Evolutionary conservation across 78 protist genomes (phyloP), one percentile per base, ranked within the genome.

Genomic region (Tieghemostelium lacteum): DNA sequence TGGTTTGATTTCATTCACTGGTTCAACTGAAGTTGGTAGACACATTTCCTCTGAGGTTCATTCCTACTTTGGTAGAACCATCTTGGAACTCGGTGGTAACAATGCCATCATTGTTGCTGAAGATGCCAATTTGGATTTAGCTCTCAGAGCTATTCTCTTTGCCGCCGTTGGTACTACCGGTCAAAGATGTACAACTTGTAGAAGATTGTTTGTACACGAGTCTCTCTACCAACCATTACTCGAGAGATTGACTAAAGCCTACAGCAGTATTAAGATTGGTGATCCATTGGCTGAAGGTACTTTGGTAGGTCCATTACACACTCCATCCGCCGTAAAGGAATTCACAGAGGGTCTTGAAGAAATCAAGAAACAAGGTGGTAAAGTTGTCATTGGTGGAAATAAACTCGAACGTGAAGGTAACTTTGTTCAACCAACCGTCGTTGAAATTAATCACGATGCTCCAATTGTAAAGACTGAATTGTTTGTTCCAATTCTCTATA

Each of bases 81-180:
- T 97, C 12, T 77, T 97, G 14, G 98, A 97, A 66, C 75, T 96
- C 17, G 98, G 98, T 34, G 98, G 98, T 60, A 97, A 97, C 94
- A 96, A 96, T 77, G 98, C 98, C 73, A 28, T 96, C 71, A 42
- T 97, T 28, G 96, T 96, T 42, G 91, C 93, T 54, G 95, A 93
- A 39, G 97, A 96, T 49, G 97, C 98, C 55, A 62, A 97, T 73
- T 7, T 97, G 26, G 96, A 96, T 16, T 61, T 97, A 54, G 97
- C 75, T 19, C 49, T 97, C 19, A 80, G 93, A 16, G 74, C 97
- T 20, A 42, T 75, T 6, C 63, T 96, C 29, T 97, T 97, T 33
- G 98, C 93, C 20, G 17, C 98, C 1, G 98, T 97, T 33, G 98
- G 98, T 37, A 97, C 98, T 72, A 77, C 96, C 20, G 98, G 98